Percentiles rank a stretch among this genome's conserved stretches.
phyloP scores from a whole-genome alignment of 73 alveolate genomes.

The Symbiodinium pilosum region DNA sequence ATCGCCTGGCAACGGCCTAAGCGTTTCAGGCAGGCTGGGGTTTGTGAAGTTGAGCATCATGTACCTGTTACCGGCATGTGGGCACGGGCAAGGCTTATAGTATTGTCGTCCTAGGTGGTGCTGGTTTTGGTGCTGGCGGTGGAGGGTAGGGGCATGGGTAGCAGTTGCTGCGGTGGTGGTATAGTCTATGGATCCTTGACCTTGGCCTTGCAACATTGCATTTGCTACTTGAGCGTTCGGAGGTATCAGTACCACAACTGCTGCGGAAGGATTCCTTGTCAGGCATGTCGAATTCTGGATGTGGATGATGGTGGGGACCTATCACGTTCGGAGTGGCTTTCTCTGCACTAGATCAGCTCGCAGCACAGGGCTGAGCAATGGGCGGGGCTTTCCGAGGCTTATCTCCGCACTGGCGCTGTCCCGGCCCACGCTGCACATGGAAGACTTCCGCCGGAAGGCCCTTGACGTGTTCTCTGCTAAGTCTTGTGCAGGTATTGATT shows the following conservation, averaged over 20 bases:
- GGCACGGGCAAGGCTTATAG: no score
- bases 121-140: no score
- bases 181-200: background rate
- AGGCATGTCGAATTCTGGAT: slow-evolving; percentile 88
- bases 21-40: no score
- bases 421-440: slow-evolving; percentile 90
- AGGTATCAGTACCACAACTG: background rate
- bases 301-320: slow-evolving; percentile 82
- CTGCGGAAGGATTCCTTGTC: no score
- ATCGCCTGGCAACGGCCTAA: no score
- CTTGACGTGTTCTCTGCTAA: no score
- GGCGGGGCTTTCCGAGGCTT: slow-evolving; percentile 60
- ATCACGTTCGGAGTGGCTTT: slow-evolving; percentile 53
- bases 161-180: background rate
- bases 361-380: background rate
- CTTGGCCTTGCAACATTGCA: background rate
- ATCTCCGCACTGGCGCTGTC: slow-evolving; percentile 87
- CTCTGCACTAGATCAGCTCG: background rate
- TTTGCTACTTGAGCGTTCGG: background rate
- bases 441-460: slow-evolving; percentile 86
- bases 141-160: no score
- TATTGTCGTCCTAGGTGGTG: no score
- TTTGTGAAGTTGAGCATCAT: no score
- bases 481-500: no score
- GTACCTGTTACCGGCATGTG: no score